phyloP scores from a whole-genome alignment of 2,329 filamentous ascomycete genomes.

The Fusarium hainanense region DNA sequence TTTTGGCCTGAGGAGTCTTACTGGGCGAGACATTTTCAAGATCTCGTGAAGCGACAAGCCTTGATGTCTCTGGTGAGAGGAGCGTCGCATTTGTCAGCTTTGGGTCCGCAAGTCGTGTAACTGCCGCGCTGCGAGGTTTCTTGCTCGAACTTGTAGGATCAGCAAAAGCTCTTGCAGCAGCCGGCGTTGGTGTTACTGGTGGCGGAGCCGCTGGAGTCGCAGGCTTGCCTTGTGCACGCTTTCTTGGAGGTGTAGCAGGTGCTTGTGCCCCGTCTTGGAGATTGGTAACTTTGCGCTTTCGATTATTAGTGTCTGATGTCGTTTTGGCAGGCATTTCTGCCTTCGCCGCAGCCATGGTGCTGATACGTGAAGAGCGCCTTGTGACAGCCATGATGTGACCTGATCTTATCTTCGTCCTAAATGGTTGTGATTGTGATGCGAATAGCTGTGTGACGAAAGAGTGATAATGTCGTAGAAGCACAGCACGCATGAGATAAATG shows the following conservation, averaged over 20 bases:
- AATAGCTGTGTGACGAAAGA: constrained; percentile 13
- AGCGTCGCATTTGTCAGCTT: constrained; percentile 75
- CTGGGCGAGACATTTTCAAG: constrained; percentile 59
- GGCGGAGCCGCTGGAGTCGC: constrained; percentile 44
- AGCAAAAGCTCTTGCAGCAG: constrained; percentile 55
- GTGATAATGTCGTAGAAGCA: constrained; percentile 8
- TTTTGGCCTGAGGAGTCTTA: constrained; percentile 51
- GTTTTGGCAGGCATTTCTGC: constrained; percentile 35
- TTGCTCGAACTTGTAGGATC: constrained; percentile 46
- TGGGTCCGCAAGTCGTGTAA: constrained; percentile 70
- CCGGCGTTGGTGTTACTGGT: constrained; percentile 62
- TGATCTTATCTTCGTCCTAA: constrained; percentile 15
- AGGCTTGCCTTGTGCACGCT: constrained; percentile 41
- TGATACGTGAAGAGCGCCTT: constrained; percentile 57
- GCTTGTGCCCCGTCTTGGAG: constrained; percentile 38
- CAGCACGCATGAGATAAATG: constrained; percentile 26
- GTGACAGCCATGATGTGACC: constrained; percentile 48
- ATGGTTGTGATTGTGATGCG: constrained; percentile 4
- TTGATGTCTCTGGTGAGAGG: constrained; percentile 76
- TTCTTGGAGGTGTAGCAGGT: constrained; percentile 50
- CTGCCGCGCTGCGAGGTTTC: constrained; percentile 55
- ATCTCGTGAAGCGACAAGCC: constrained; percentile 65
- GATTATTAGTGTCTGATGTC: constrained; percentile 33
- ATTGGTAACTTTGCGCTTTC: constrained; percentile 52
- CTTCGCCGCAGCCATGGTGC: constrained; percentile 37